A percentile compares a stretch with the other conserved stretches of the same genome.
Evolutionary conservation across 2,329 filamentous ascomycete species (phyloP).

Genomic region (Aureobasidium sp.): DNA sequence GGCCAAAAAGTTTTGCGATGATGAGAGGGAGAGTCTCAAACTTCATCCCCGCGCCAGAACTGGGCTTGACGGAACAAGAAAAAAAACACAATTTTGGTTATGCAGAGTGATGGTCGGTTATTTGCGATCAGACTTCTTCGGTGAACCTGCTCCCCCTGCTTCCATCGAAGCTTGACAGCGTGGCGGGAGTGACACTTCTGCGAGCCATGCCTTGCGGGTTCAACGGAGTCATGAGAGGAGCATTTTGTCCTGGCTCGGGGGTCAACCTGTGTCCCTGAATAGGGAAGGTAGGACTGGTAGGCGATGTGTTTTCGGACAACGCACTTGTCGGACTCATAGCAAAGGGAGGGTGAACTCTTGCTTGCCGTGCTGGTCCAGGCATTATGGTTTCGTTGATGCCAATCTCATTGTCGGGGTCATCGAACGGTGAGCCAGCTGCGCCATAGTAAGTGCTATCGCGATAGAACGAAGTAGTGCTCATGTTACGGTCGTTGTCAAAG

Average conservation of each 20-base stretch:
- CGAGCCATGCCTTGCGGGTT: slow-evolving; percentile 16
- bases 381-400: slow-evolving; percentile 22
- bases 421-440: slow-evolving; percentile 29
- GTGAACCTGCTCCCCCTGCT: slow-evolving; percentile 24
- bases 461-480: slow-evolving; percentile 36
- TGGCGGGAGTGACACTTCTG: slow-evolving; percentile 21
- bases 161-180: slow-evolving; percentile 19
- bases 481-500: slow-evolving; percentile 19
- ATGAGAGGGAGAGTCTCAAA: slow-evolving; percentile 8
- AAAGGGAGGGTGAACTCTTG: slow-evolving; percentile 28
- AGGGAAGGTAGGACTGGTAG: slow-evolving; percentile 18
- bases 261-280: slow-evolving; percentile 8
- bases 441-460: slow-evolving; percentile 39
- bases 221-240: slow-evolving; percentile 14
- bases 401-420: slow-evolving; percentile 15
- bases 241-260: slow-evolving; percentile 3
- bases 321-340: slow-evolving; percentile 19
- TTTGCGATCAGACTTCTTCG: slow-evolving; percentile 22
- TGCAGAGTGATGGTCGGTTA: not conserved
- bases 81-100: not conserved
- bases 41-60: not conserved
- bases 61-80: not conserved
- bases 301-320: slow-evolving; percentile 16
- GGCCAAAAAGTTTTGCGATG: not conserved
- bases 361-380: slow-evolving; percentile 28